These are phyloP conservation scores for Acer yangbiense DNA, from an alignment of 345 rosid genomes.

Conservation along the genomic window DNA sequence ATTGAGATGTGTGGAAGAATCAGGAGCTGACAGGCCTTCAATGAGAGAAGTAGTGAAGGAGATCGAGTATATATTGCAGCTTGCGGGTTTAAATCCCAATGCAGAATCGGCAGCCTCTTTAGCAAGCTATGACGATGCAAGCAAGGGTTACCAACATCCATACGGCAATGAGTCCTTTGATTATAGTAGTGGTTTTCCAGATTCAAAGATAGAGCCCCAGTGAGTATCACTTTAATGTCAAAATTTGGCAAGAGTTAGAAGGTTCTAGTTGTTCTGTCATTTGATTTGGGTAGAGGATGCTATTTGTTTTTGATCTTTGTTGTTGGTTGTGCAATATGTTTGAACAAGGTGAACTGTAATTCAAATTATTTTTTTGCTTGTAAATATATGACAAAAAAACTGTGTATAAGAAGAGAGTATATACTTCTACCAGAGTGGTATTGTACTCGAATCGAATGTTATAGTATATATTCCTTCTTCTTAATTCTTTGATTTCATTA, in stretches of 20 bases:
- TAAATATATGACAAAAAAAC: not conserved
- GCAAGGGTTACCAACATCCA: conserved; percentile 39
- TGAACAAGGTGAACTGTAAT: not conserved
- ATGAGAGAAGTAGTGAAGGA: conserved; percentile 75
- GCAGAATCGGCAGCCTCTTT: conserved; percentile 53
- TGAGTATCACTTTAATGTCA: not conserved
- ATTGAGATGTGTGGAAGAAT: conserved; percentile 60
- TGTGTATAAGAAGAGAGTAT: conserved; percentile 13
- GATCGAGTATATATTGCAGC: conserved; percentile 63
- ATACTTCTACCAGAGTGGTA: not conserved
- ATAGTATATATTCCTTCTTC: not conserved
- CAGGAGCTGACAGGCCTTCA: conserved; percentile 56
- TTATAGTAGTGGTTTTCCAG: conserved; percentile 41
- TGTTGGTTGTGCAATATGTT: conserved; percentile 5
- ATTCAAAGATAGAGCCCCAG: not conserved
- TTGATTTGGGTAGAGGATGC: not conserved
- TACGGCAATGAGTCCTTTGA: conserved; percentile 39
- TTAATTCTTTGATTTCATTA: not conserved
- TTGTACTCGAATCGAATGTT: not conserved
- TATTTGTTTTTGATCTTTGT: not conserved
- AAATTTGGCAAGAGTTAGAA: too few relatives aligned
- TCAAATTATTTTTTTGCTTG: not conserved
- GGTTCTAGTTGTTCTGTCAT: not conserved
- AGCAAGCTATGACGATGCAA: conserved; percentile 42
- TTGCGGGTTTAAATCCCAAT: conserved; percentile 56